phyloP scores from a whole-genome alignment of 352 stramenopile genomes.

The Phytophthora foliorum region DNA sequence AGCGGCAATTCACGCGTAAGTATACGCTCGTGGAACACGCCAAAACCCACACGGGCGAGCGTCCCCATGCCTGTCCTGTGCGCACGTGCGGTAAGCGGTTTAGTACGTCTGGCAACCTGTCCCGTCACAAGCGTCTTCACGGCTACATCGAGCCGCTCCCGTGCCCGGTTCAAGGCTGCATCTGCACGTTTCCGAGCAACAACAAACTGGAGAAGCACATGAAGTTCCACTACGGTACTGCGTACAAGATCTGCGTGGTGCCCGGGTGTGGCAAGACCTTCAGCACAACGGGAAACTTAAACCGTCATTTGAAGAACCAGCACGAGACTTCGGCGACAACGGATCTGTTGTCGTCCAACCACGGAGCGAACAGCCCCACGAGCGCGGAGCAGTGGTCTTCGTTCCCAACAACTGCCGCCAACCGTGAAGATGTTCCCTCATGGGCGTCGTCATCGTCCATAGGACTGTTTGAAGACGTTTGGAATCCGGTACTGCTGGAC shows the following conservation, averaged over 20 bases:
- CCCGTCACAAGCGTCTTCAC: conserved; percentile 56
- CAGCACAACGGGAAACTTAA: conserved; percentile 67
- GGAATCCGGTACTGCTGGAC: conserved; percentile 37
- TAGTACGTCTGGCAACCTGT: conserved; percentile 61
- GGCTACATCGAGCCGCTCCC: conserved; percentile 44
- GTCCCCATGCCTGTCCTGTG: conserved; percentile 46
- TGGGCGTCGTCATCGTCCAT: conserved; percentile 13
- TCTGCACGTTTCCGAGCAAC: conserved; percentile 45
- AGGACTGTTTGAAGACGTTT: conserved; percentile 38
- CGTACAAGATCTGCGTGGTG: conserved; percentile 52
- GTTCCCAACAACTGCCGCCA: conserved; percentile 3
- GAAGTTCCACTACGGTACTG: conserved; percentile 50
- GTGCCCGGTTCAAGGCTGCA: conserved; percentile 39
- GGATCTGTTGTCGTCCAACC: background rate
- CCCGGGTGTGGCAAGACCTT: conserved; percentile 64
- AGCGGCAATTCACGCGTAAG: conserved; percentile 52
- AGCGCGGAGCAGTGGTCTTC: conserved; percentile 39
- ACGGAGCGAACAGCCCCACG: conserved; percentile 34
- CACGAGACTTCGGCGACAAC: conserved; percentile 31
- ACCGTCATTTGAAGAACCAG: conserved; percentile 59
- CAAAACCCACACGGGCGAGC: conserved; percentile 67
- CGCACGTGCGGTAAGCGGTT: conserved; percentile 55
- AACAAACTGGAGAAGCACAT: conserved; percentile 58
- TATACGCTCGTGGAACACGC: conserved; percentile 62
- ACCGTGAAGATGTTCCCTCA: conserved; percentile 18